phyloP scores from a whole-genome alignment of 2,329 filamentous ascomycete genomes.

The Beauveria caledonica region DNA sequence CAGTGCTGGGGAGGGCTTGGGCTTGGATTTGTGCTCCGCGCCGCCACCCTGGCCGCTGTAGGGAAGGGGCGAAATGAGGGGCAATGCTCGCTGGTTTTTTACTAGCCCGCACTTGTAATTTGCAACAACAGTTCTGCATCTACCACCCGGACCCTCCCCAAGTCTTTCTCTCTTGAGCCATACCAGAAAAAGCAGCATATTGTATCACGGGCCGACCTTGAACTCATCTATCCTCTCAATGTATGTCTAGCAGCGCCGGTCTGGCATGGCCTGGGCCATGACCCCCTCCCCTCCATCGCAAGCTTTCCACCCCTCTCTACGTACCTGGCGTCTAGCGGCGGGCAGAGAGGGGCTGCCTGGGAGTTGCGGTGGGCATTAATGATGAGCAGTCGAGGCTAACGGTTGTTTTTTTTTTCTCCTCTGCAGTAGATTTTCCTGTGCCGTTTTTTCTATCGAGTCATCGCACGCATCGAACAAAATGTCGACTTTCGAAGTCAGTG shows the following conservation, averaged over 20 bases:
- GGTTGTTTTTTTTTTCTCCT: neutral
- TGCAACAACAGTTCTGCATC: slow-evolving; percentile 12
- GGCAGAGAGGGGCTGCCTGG: slow-evolving; percentile 1
- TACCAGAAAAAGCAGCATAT: neutral
- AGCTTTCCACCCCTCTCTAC: slow-evolving; percentile 4
- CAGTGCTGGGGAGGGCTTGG: neutral
- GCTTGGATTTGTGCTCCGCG: slow-evolving; percentile 6
- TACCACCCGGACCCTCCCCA: slow-evolving; percentile 1
- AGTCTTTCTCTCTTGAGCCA: neutral
- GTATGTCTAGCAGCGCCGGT: neutral
- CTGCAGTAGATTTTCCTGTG: neutral
- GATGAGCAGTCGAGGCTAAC: slow-evolving; percentile 6
- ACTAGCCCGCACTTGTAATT: slow-evolving; percentile 12
- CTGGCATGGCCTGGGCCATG: neutral
- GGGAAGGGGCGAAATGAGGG: slow-evolving; percentile 12
- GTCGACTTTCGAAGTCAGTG: slow-evolving; percentile 42
- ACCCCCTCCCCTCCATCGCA: slow-evolving; percentile 1
- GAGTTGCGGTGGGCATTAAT: slow-evolving; percentile 11
- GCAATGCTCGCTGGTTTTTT: slow-evolving; percentile 11
- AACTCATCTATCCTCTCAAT: neutral
- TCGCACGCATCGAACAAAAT: slow-evolving; percentile 26
- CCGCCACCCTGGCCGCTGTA: neutral
- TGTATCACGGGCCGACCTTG: neutral
- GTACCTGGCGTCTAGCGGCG: too few relatives aligned
- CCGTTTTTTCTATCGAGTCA: neutral